A percentile compares a stretch with the other conserved stretches of the same genome.
phyloP scores from a whole-genome alignment of 306 rosid species.

The Cucumis hystrix region DNA sequence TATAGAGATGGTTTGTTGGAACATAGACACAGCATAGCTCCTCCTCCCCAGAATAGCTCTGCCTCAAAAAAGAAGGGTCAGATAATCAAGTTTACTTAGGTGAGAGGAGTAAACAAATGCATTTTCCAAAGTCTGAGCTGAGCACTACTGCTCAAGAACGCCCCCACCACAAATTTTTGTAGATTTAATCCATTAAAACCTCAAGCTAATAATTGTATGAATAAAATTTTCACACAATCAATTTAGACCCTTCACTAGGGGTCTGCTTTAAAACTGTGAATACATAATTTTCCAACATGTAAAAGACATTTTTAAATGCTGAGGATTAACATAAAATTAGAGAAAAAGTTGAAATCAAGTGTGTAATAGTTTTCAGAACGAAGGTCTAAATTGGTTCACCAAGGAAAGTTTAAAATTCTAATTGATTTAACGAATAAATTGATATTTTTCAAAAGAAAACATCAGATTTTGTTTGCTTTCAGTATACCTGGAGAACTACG shows the following conservation, averaged over 20 bases:
- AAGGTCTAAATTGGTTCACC: neutral
- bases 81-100: neutral
- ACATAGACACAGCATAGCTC: slow-evolving; percentile 80
- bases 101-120: neutral
- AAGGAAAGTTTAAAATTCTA: neutral
- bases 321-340: neutral
- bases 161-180: neutral
- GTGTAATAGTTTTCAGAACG: neutral
- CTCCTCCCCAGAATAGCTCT: slow-evolving; percentile 77
- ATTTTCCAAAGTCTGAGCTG: neutral
- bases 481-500: slow-evolving; percentile 58
- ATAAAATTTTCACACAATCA: neutral
- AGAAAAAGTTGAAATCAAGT: neutral
- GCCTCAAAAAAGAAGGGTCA: slow-evolving; percentile 3
- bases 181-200: neutral
- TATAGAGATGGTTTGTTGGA: slow-evolving; percentile 83
- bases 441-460: neutral
- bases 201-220: neutral
- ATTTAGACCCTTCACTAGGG: neutral
- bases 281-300: neutral
- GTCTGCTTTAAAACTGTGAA: too few relatives aligned
- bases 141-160: neutral
- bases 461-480: neutral
- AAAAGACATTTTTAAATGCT: neutral
- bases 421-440: neutral